Base-by-base conservation (phyloP, 169 alveolate species). In the Eimeria mitis region DNA sequence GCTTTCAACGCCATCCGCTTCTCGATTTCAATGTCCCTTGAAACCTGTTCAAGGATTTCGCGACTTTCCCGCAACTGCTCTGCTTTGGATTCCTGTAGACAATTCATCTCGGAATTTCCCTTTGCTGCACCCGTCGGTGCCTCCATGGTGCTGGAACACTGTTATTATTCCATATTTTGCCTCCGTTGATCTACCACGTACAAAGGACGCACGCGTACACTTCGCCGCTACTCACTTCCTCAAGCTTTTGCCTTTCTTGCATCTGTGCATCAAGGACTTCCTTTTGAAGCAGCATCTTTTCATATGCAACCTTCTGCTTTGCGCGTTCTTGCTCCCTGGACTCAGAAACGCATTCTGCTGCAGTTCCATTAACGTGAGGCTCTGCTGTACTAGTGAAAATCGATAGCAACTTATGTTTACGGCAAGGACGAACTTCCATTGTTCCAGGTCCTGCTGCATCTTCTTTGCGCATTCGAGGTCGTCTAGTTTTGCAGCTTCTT, bases 261-360 rank as follows among this genome's bases (percentile, higher is more conserved):
- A 87, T 87, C 54, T 87, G 92, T 44, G 92, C 92, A 63, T 87
- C 92, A 61, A 87, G 92, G 16, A 87, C 92, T 44, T 87, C 92
- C 83, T 87, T 87, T 87, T 87, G 92, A 87, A 61, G 92, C 42
- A 21, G 81, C 92, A 87, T 87, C 37, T 87, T 87, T 40, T 61
- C 92, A 87, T 61, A 49, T 59, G 92, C 78, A 13, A 19, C 73
- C 52, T 63, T 63, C 49, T 87, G 83, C 81, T 87, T 87, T n/a
- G 25, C 92, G 31, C 79, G 92, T 49, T 87, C 92, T 47, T 87
- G 92, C 6, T 21, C 71, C 81, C 92, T 87, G 63, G 37, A 40
- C n/a, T 47, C 89, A 49, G 87, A 79, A 23, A 47, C 44, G 49
- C 61, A 79, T 8, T 40, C 21, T 31, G 49, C 68, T 47, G 47